Base-by-base conservation (phyloP, 2,329 filamentous ascomycete genomes). In the Ophiocordyceps unilateralis region DNA sequence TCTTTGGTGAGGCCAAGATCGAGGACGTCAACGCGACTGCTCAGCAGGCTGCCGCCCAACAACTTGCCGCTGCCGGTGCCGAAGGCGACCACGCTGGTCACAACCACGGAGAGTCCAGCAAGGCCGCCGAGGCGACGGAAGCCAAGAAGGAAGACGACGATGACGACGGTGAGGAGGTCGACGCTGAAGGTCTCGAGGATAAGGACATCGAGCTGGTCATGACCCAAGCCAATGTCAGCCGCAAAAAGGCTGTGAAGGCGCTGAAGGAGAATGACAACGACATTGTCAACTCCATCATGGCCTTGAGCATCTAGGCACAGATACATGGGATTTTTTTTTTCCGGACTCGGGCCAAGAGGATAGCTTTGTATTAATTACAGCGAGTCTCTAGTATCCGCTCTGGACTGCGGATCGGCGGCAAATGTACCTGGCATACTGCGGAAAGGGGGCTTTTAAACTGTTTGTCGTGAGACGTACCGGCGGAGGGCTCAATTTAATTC, bases 211-310 rank as follows among this genome's bases (percentile, higher is more conserved):
- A 98, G 69, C 78, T 98, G 46, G 91, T 98, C 66, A 95, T 96
- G 86, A 86, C 84, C 55, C 89, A 98, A 70, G 91, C 91, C 56
- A 91, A 74, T 58, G 93, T 98, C 57, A 94, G 86, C 56, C 78
- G 91, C 66, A 95, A 93, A 72, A 96, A 96, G 79, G 91, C 91
- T 48, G 78, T 98, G 72, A 98, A 96, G 72, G 91, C 93, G 45
- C 76, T 98, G 61, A 88, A 87, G 74, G 91, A 96, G 74, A 98
- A 98, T 63, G 89, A 96, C 70, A 95, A 96, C 60, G 91, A 98
- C 64, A 98, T 98, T 70, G 91, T 98, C 74, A 98, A 98, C 76
- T 95, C 91, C 57, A 98, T 98, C 72, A 98, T 98, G 91, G 88
- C 89, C 55, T 71, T 98, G 64, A 87, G 83, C 72, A 80, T 86